Evolutionary conservation across 164 flowering plant species (phyloP).

Genomic region (Chimonanthus praecox): DNA sequence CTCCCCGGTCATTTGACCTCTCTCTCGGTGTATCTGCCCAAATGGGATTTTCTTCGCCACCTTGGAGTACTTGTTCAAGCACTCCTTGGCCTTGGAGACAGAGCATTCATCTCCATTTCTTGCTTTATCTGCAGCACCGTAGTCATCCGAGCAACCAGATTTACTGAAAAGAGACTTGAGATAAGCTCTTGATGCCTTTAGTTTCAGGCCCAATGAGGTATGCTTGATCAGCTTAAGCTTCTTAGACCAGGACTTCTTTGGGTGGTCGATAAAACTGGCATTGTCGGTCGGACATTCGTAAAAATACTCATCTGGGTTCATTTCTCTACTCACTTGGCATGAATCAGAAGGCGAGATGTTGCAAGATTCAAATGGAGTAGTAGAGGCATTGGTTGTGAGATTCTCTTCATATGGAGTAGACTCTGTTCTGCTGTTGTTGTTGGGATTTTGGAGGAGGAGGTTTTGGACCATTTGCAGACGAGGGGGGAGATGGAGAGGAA

Average conservation of each 20-base stretch:
- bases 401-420: constrained; percentile 11
- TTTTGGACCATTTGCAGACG: constrained; percentile 70
- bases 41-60: constrained; percentile 35
- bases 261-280: constrained; percentile 24
- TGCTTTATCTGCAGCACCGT: constrained; percentile 27
- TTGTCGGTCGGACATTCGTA: constrained; percentile 35
- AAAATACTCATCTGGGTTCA: constrained; percentile 58
- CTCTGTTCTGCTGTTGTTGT: constrained; percentile 15
- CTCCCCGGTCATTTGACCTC: constrained; percentile 19
- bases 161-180: constrained; percentile 59
- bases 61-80: constrained; percentile 34
- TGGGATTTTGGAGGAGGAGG: constrained; percentile 42
- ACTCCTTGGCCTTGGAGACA: constrained; percentile 25
- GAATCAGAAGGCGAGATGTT: constrained; percentile 62
- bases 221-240: constrained; percentile 55
- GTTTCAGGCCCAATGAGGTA: constrained; percentile 40
- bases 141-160: constrained; percentile 42
- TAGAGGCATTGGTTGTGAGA: constrained; percentile 13
- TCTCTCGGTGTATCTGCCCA: constrained; percentile 30
- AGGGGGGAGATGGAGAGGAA: constrained; percentile 86
- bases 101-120: constrained; percentile 15
- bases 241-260: constrained; percentile 46
- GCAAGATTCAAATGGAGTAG: constrained; percentile 51
- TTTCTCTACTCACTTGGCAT: constrained; percentile 51
- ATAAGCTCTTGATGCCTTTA: constrained; percentile 59